Conservation (phyloP, 192 early-diverging fungal species). For the Coemansia interrupta region DNA sequence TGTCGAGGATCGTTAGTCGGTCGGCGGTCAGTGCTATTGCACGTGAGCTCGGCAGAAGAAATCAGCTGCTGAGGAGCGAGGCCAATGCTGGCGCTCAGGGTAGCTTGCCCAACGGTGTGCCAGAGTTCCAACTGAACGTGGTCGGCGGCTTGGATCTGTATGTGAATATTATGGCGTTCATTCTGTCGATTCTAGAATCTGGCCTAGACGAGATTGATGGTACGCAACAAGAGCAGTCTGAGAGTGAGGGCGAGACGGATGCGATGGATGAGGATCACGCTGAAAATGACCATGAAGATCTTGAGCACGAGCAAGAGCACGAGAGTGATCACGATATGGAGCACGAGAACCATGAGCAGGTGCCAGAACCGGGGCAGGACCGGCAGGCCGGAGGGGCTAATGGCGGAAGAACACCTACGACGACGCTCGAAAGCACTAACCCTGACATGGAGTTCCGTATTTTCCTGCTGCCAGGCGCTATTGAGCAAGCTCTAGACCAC, state of each 20-base stretch:
- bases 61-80: not conserved
- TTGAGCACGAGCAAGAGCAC: not conserved
- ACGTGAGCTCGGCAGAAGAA: conserved; percentile 29
- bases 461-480: conserved; percentile 43
- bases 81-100: not conserved
- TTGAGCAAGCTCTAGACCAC: conserved; percentile 33
- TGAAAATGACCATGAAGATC: no score
- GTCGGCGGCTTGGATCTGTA: conserved; percentile 7
- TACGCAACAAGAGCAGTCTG: not conserved
- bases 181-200: conserved; percentile 17
- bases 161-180: conserved; percentile 17
- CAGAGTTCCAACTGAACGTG: conserved; percentile 8
- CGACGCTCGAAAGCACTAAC: not conserved
- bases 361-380: not conserved
- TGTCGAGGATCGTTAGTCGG: conserved; percentile 37
- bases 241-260: not conserved
- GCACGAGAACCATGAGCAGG: not conserved
- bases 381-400: not conserved
- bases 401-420: not conserved
- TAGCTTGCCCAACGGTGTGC: not conserved
- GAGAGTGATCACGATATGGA: not conserved
- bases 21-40: conserved; percentile 31
- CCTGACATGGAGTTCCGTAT: conserved; percentile 31
- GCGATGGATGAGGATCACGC: not conserved
- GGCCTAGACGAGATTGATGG: not conserved